Base-by-base conservation (phyloP, 352 stramenopile species). In the Pythium plurisporium region DNA sequence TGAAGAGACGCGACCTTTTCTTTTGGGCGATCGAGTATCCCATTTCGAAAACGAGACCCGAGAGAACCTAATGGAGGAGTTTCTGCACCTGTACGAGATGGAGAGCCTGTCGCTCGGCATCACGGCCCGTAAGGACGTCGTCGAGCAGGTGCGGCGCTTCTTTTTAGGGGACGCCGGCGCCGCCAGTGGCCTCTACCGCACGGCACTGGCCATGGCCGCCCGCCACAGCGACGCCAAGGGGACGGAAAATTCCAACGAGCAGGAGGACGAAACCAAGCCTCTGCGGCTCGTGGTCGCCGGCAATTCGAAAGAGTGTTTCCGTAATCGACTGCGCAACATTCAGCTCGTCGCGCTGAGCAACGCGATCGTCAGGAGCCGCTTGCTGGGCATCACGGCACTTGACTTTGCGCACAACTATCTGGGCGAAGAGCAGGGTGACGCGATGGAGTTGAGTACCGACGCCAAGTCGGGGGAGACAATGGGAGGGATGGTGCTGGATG, bases 41-140 rank as follows among this genome's bases (percentile, higher is more conserved):
- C n/a, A n/a, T n/a, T 3, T 29, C 27, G 43, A 19, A 38, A 12
- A 31, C 15, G 8, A 19, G 27, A 37, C 19, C 34, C 23, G 17
- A 36, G 17, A 20, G 8, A 40, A 44, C 8, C n/a, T n/a, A 29
- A 87, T 89, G 74, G 73, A 83, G 50, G 79, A 87, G 62, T 89
- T 89, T 50, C 34, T 82, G 40, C 79, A 89, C 59, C 56, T 66
- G 49, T 89, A 89, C 56, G 79, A 89, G 71, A 89, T 89, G 79
- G 79, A 89, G 69, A 89, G 79, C 26, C 58, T 89, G 31, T 66
- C 79, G 57, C 63, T 87, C 26, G 79, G 79, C 38, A 77, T 87
- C 57, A 89, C 73, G 26, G 76, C 79, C 12, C 65, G 79, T 19
- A 74, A 71, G 38, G 79, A 89, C 40, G 69, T 89, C 49, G 67